phyloP scores from a whole-genome alignment of 1,284 basidiomycete genomes.

The Dichomitus squalens region DNA sequence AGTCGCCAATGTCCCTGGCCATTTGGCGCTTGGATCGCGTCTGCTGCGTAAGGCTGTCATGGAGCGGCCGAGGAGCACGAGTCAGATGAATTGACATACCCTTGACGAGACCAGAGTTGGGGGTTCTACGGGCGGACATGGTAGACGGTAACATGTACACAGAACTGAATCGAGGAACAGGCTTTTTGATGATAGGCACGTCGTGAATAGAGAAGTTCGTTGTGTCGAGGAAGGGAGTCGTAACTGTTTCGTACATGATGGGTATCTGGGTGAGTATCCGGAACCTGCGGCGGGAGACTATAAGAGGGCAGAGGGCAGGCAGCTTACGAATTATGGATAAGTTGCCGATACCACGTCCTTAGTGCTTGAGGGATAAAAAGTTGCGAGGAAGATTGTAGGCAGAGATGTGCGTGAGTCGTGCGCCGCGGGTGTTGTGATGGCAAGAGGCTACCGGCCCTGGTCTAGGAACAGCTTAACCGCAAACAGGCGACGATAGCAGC shows the following conservation, averaged over 20 bases:
- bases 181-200: slow-evolving; percentile 38
- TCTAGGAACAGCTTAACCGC: slow-evolving; percentile 21
- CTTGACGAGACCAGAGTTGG: slow-evolving; percentile 30
- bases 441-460: slow-evolving; percentile 23
- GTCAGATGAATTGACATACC: slow-evolving; percentile 22
- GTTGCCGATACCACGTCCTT: slow-evolving; percentile 45
- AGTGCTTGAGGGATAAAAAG: slow-evolving; percentile 53
- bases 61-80: background rate
- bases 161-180: slow-evolving; percentile 21
- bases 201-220: slow-evolving; percentile 41
- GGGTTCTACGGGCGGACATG: slow-evolving; percentile 30
- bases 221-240: slow-evolving; percentile 46
- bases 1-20: slow-evolving; percentile 55
- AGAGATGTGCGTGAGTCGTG: slow-evolving; percentile 37
- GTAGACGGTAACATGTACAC: slow-evolving; percentile 29
- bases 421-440: slow-evolving; percentile 21
- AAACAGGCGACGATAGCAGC: slow-evolving; percentile 17
- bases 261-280: slow-evolving; percentile 42
- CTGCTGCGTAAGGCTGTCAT: slow-evolving; percentile 22
- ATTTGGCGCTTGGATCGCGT: slow-evolving; percentile 25
- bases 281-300: slow-evolving; percentile 26
- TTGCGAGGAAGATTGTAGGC: slow-evolving; percentile 44
- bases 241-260: slow-evolving; percentile 58
- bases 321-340: slow-evolving; percentile 67
- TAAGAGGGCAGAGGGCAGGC: slow-evolving; percentile 8